Evolutionary conservation across 257 asterid genomes (phyloP).

Genomic region (Eustoma russellianum): DNA sequence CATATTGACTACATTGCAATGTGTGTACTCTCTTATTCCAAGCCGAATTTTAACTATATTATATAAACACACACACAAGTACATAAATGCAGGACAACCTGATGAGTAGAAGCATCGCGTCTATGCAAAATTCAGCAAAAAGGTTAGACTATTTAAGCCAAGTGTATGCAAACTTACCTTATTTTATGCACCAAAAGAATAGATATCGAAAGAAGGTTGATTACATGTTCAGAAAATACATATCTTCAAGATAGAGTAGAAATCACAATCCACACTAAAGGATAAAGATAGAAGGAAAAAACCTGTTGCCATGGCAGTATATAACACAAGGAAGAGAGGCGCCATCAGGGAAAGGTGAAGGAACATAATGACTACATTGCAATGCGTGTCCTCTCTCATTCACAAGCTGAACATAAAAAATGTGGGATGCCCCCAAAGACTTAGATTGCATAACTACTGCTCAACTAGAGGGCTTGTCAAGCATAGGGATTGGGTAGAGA

Average conservation of each 20-base stretch:
- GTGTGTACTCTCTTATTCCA: conserved; percentile 77
- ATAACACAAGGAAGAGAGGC: conserved; percentile 90
- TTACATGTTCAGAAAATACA: neutral
- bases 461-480: neutral
- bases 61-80: no score
- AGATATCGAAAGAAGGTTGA: neutral
- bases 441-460: conserved; percentile 5
- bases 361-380: conserved; percentile 93
- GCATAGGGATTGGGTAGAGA: conserved; percentile 10
- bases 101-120: no score
- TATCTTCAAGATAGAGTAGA: neutral
- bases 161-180: no score
- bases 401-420: conserved; percentile 54
- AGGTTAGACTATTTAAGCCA: no score
- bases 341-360: conserved; percentile 59
- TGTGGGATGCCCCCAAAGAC: neutral
- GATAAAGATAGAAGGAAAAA: conserved; percentile 6
- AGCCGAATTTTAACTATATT: conserved; percentile 42
- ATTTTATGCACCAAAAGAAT: neutral
- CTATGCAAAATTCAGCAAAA: no score
- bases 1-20: conserved; percentile 89
- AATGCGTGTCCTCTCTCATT: conserved; percentile 82
- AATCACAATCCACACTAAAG: neutral
- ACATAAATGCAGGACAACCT: no score
- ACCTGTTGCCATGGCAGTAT: conserved; percentile 99